Evolutionary conservation across 2,329 filamentous ascomycete species (phyloP).

Genomic region (Alternaria consortialis): DNA sequence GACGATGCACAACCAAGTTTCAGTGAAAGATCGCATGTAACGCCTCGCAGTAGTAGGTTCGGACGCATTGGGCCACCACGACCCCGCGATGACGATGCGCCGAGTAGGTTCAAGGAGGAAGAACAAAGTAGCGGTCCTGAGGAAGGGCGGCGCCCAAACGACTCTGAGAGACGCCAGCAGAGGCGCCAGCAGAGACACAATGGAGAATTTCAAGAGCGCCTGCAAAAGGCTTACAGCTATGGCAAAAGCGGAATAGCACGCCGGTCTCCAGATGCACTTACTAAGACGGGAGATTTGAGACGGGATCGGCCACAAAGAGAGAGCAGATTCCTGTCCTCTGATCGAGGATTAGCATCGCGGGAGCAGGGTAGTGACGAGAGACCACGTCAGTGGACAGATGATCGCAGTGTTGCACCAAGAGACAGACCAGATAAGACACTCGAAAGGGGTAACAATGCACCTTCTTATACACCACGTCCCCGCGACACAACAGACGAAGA

Average conservation of each 20-base stretch:
- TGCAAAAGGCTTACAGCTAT: neutral
- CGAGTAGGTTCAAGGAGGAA: conserved; percentile 2
- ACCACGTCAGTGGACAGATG: neutral
- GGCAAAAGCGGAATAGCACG: neutral
- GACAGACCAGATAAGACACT: neutral
- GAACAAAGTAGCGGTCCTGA: too few species aligned
- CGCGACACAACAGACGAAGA: neutral
- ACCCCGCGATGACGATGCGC: conserved; percentile 6
- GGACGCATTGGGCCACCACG: conserved; percentile 12
- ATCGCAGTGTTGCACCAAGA: neutral
- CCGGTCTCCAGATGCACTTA: neutral
- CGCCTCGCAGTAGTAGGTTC: conserved; percentile 14
- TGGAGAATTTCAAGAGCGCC: neutral
- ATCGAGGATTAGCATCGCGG: neutral
- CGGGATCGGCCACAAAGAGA: neutral
- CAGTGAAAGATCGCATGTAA: neutral
- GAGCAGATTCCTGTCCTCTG: neutral
- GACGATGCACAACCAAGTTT: conserved; percentile 1
- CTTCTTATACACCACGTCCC: neutral
- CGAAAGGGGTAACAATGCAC: neutral
- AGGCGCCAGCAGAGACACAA: too few species aligned
- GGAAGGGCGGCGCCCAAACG: too few species aligned
- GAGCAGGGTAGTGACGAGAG: neutral
- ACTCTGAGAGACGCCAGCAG: too few species aligned
- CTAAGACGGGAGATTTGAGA: neutral